Base-by-base conservation (phyloP, 257 asterid genomes). In the Pogostemon cablin region DNA sequence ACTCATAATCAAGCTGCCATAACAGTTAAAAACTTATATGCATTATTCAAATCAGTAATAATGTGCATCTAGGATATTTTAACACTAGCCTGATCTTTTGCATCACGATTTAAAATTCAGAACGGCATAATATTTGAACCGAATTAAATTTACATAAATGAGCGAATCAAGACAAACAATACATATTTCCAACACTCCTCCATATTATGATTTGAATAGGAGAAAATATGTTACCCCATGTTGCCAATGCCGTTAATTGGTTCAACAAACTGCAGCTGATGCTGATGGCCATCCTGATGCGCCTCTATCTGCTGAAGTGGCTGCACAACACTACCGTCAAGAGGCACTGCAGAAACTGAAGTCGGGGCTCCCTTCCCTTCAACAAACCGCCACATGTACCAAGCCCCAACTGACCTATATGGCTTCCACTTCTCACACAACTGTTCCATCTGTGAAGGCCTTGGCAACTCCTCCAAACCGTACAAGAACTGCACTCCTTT, bases 341-440 rank as follows among this genome's bases (percentile, higher is more conserved):
- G 78, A n/a, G 82, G 52, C 56, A 72, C 74, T 12, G 82, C 75
- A 17, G 86, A 72, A 17, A 74, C 83, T 3, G 82, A 77, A 37
- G 84, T 69, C 3, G 85, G 83, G 7, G 88, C 69, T 54, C 88
- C 92, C 76, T 89, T 93, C 68, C 85, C 95, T 69, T 91, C 99
- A 5, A 78, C 82, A 35, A 87, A 74, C 84, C 96, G 81, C 97
- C 99, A 89, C 99, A 93, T 87, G 77, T 93, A 93, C 97, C 99
- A 93, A 0, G 97, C 90, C 75, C 96, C 99, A 48, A 91, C 96
- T 0, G 97, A 86, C 85, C 99, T 82, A 62, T 87, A 93, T 9
- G 99, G 99, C 84, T 74, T 87, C 99, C 99, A 91, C 71, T 87
- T 93, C 81, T 87, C 96, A 74, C 99, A 93, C 80, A 93, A 62